phyloP scores from a whole-genome alignment of 176 grass and related monocot genomes.

The Cymbopogon citratus region DNA sequence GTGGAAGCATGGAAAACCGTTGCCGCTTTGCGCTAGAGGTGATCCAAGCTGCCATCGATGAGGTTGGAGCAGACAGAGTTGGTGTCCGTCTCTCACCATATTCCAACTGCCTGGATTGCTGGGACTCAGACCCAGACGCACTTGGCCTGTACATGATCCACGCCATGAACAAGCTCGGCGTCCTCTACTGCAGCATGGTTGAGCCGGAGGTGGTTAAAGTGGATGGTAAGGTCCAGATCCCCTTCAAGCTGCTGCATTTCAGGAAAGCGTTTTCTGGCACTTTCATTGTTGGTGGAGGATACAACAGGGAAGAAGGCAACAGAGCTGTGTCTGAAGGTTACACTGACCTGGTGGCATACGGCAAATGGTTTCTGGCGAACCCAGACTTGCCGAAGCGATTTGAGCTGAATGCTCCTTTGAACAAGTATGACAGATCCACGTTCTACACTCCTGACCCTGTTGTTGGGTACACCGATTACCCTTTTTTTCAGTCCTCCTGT shows the following conservation, averaged over 20 bases:
- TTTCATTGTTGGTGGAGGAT: slow-evolving; percentile 38
- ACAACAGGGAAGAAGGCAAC: slow-evolving; percentile 44
- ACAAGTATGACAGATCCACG: slow-evolving; percentile 31
- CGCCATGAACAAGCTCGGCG: slow-evolving; percentile 31
- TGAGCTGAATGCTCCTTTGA: slow-evolving; percentile 34
- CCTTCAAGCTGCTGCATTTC: slow-evolving; percentile 34
- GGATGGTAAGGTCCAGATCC: slow-evolving; percentile 22
- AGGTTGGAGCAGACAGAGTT: slow-evolving; percentile 25
- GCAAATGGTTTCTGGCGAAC: slow-evolving; percentile 44
- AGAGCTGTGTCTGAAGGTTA: slow-evolving; percentile 31
- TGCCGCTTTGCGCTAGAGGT: slow-evolving; percentile 36
- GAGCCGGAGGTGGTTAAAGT: slow-evolving; percentile 40
- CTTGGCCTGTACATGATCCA: slow-evolving; percentile 36
- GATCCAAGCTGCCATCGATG: slow-evolving; percentile 22
- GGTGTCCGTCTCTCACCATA: slow-evolving; percentile 35
- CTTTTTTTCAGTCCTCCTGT: slow-evolving; percentile 22
- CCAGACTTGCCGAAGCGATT: slow-evolving; percentile 46
- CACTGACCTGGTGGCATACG: slow-evolving; percentile 52
- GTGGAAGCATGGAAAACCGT: slow-evolving; percentile 36
- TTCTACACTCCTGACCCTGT: slow-evolving; percentile 45
- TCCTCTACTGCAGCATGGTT: slow-evolving; percentile 44
- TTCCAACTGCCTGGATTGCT: slow-evolving; percentile 29
- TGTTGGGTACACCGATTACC: slow-evolving; percentile 41
- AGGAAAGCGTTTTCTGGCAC: slow-evolving; percentile 39
- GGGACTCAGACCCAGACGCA: slow-evolving; percentile 41